These are phyloP conservation scores for Penstemon eatonii DNA, from an alignment of 257 asterid species.

Conservation along the genomic window DNA sequence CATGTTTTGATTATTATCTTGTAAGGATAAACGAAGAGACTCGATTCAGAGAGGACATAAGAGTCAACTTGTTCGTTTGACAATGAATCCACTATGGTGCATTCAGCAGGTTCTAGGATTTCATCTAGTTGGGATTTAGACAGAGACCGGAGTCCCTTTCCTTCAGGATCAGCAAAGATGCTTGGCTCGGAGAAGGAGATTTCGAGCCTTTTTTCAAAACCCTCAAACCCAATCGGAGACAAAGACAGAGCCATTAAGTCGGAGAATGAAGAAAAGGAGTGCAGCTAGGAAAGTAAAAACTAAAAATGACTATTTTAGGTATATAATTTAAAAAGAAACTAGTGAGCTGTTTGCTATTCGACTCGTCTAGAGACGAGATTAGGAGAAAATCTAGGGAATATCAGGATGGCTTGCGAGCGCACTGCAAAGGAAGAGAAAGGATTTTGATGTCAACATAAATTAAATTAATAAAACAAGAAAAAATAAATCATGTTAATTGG, in stretches of 20 bases:
- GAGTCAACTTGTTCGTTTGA: slow-evolving; percentile 69
- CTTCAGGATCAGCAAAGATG: slow-evolving; percentile 74
- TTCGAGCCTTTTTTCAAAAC: slow-evolving; percentile 86
- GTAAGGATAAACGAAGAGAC: slow-evolving; percentile 72
- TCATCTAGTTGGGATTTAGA: slow-evolving; percentile 69
- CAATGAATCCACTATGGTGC: slow-evolving; percentile 76
- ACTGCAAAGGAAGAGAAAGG: slow-evolving; percentile 47
- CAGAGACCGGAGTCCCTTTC: slow-evolving; percentile 69
- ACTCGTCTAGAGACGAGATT: slow-evolving; percentile 59
- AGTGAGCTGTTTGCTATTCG: not conserved
- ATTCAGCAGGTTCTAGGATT: slow-evolving; percentile 73
- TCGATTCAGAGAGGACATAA: slow-evolving; percentile 82
- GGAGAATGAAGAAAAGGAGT: slow-evolving; percentile 69
- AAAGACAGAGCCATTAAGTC: slow-evolving; percentile 56
- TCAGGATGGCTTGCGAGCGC: slow-evolving; percentile 99
- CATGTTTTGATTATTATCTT: slow-evolving; percentile 82
- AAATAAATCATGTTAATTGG: not conserved
- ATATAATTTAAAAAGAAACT: too few species aligned
- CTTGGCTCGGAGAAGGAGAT: slow-evolving; percentile 67
- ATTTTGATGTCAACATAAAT: not conserved
- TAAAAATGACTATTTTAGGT: not conserved
- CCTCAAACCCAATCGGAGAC: slow-evolving; percentile 85
- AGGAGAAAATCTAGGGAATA: slow-evolving; percentile 26
- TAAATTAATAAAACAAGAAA: not conserved
- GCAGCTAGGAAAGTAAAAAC: slow-evolving; percentile 32